Evolutionary conservation across 495 filamentous ascomycete genomes (phyloP).

Genomic region (Pyronema omphalodes): DNA sequence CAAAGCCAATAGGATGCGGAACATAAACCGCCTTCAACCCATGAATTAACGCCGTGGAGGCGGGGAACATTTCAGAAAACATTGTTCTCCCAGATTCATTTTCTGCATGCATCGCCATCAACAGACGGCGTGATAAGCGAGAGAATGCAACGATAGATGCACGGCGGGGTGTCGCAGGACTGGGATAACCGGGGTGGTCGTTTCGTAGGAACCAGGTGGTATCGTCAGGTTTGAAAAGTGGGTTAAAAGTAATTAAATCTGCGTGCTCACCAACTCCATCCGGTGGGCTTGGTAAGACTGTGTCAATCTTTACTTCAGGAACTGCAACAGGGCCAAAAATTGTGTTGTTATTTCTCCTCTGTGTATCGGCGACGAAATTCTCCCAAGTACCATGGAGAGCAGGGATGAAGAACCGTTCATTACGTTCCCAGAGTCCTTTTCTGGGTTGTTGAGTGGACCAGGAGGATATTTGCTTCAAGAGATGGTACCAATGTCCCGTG

Average conservation of each 20-base stretch:
- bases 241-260: constrained; percentile 84
- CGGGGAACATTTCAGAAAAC: constrained; percentile 94
- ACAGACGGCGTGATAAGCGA: constrained; percentile 62
- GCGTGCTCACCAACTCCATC: constrained; percentile 91
- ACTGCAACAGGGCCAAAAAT: constrained; percentile 78
- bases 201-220: constrained; percentile 76
- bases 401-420: constrained; percentile 78
- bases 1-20: constrained; percentile 79
- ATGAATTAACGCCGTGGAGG: constrained; percentile 70
- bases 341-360: constrained; percentile 40
- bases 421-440: constrained; percentile 88
- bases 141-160: constrained; percentile 74
- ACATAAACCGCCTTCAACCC: constrained; percentile 89
- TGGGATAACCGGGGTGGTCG: constrained; percentile 68
- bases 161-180: constrained; percentile 57
- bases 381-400: constrained; percentile 77
- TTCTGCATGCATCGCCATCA: constrained; percentile 77
- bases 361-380: constrained; percentile 54
- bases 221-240: constrained; percentile 74
- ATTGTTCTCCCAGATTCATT: constrained; percentile 70
- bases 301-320: constrained; percentile 39
- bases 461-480: constrained; percentile 51
- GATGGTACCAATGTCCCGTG: constrained; percentile 87
- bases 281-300: constrained; percentile 48
- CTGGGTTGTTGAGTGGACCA: constrained; percentile 76